phyloP scores from a whole-genome alignment of 495 filamentous ascomycete genomes.

The Thermochaetoides thermophila region DNA sequence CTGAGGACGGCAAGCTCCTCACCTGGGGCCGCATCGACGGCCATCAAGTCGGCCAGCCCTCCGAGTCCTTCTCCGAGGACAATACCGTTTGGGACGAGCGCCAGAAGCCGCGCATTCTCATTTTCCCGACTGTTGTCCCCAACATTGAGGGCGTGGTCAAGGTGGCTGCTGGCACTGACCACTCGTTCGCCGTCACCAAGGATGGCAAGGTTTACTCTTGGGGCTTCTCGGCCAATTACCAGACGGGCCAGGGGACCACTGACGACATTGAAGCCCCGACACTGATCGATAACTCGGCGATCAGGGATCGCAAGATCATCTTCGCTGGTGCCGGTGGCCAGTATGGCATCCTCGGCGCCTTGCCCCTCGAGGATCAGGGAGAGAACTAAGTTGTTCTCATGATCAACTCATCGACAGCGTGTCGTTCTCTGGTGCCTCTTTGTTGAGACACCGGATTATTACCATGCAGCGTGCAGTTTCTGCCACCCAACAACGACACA shows the following conservation, averaged over 20 bases:
- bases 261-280: slow-evolving; percentile 45
- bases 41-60: slow-evolving; percentile 42
- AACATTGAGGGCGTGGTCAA: slow-evolving; percentile 13
- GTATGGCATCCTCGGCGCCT: slow-evolving; percentile 43
- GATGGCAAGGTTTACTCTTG: slow-evolving; percentile 51
- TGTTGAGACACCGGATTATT: no score
- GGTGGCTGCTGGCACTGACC: slow-evolving; percentile 42
- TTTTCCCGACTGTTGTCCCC: slow-evolving; percentile 29
- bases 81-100: slow-evolving; percentile 43
- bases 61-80: slow-evolving; percentile 33
- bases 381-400: no score
- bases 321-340: slow-evolving; percentile 50
- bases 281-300: slow-evolving; percentile 46
- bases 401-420: no score
- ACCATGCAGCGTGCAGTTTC: no score
- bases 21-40: slow-evolving; percentile 58
- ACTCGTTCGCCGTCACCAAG: slow-evolving; percentile 42
- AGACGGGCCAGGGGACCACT: slow-evolving; percentile 47
- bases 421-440: no score
- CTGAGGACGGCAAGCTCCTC: slow-evolving; percentile 44
- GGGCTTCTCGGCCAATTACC: slow-evolving; percentile 54
- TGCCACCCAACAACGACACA: no score
- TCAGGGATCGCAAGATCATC: slow-evolving; percentile 40
- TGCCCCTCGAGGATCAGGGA: slow-evolving; percentile 4
- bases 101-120: slow-evolving; percentile 40